Base-by-base conservation (phyloP, 2,329 filamentous ascomycete genomes). In the Fusarium gaditjirri region DNA sequence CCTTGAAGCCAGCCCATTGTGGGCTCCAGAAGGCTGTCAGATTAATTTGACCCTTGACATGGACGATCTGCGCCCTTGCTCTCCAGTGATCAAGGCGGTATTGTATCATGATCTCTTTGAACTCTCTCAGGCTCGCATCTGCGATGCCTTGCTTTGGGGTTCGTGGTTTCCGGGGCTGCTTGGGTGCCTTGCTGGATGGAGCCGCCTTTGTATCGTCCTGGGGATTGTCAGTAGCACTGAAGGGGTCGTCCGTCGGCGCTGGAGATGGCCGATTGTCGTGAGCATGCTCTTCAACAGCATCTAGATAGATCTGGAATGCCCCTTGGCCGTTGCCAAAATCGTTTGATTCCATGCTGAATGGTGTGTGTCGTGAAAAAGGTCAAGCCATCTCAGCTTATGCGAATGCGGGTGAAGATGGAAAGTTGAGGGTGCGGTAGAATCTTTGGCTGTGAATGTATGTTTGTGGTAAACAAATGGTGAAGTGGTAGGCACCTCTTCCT, bases 21-120 rank as follows among this genome's bases (percentile, higher is more conserved):
- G 68, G 70, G 19, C 69, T 76, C 71, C 71, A 76, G 23, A 75
- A 63, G 35, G 64, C 36, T 23, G 73, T 76, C 27, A 67, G 49
- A 47, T 76, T 72, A 43, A 63, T n/a, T n/a, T 76, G 65, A 11
- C 39, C 59, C 12, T 54, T 69, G 12, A 35, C 65, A 44, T 72
- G 65, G 11, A 77, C 63, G 17, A 75, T 41, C 9, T 31, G 52
- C n/a, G 74, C 75, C 21, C 74, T 70, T 53, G 65, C 57, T 31
- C 55, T 65, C 68, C 71, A 76, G 25, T 66, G 56, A 38, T 77
- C 74, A 10, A 76, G 52, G 11, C 61, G 68, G 52, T 56, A 55
- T 19, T 41, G 44, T 13, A 77, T 55, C 62, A 76, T 61, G 13
- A 72, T 33, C 49, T 77, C 75, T 27, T 61, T 71, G 43, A 73